These are phyloP conservation scores for Akanthomyces dipterigenus DNA, from an alignment of 2,329 filamentous ascomycete species.

Conservation along the genomic window DNA sequence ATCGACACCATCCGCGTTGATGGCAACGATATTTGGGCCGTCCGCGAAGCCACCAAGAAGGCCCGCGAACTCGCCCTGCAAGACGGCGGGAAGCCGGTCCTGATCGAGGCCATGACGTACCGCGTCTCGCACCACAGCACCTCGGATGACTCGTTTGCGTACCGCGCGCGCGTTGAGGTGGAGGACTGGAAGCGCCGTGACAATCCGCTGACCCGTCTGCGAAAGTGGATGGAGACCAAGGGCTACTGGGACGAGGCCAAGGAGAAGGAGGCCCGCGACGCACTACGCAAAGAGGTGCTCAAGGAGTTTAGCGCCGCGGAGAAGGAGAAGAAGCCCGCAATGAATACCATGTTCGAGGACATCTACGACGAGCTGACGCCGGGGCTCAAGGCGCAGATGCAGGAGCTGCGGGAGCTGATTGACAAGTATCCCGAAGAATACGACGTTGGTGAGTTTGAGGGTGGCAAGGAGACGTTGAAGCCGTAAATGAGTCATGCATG, in stretches of 20 bases:
- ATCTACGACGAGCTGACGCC: conserved; percentile 84
- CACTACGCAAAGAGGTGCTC: conserved; percentile 66
- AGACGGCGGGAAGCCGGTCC: conserved; percentile 72
- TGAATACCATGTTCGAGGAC: conserved; percentile 73
- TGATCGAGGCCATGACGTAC: conserved; percentile 96
- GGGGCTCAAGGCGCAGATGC: conserved; percentile 66
- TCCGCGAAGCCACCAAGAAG: conserved; percentile 69
- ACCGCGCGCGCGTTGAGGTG: conserved; percentile 87
- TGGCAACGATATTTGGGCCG: conserved; percentile 90
- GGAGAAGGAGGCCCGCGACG: conserved; percentile 65
- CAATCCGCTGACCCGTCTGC: conserved; percentile 76
- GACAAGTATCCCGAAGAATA: conserved; percentile 90
- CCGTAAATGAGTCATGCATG: conserved; percentile 16
- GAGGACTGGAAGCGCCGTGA: conserved; percentile 91
- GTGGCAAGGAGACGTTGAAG: conserved; percentile 59
- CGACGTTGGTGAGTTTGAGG: conserved; percentile 70
- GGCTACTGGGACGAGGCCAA: conserved; percentile 78
- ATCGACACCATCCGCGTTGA: conserved; percentile 89
- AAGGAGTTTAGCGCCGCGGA: conserved; percentile 80
- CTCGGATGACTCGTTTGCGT: conserved; percentile 93
- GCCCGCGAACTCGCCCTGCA: conserved; percentile 73
- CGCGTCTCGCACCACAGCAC: conserved; percentile 97
- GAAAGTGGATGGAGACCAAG: conserved; percentile 85
- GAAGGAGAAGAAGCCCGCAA: conserved; percentile 68
- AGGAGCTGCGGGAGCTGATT: conserved; percentile 66